Conservation (phyloP, 2,329 filamentous ascomycete species). For the Pyrenophora graminea region DNA sequence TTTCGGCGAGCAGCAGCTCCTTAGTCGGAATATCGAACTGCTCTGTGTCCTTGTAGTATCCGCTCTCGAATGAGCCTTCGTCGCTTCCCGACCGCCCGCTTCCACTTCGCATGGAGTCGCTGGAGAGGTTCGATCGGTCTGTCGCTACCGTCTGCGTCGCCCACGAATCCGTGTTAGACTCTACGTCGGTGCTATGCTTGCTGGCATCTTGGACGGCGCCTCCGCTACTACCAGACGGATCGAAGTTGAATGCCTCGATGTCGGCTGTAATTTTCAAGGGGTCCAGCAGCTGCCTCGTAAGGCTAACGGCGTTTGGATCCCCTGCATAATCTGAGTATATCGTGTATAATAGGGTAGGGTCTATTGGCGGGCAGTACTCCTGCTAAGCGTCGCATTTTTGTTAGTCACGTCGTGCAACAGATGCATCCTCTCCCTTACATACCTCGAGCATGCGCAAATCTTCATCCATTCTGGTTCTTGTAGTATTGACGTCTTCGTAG, state of each 20-base stretch:
- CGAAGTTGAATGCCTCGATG: slow-evolving; percentile 75
- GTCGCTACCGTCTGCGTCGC: slow-evolving; percentile 53
- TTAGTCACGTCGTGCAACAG: slow-evolving; percentile 19
- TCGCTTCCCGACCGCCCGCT: slow-evolving; percentile 25
- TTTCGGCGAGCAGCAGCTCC: slow-evolving; percentile 63
- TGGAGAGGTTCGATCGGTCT: slow-evolving; percentile 56
- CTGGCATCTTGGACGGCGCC: slow-evolving; percentile 22
- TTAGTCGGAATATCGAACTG: slow-evolving; percentile 64
- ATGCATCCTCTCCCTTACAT: slow-evolving; percentile 7
- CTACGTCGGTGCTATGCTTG: slow-evolving; percentile 30
- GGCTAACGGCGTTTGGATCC: slow-evolving; percentile 53
- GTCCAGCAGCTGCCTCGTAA: slow-evolving; percentile 65
- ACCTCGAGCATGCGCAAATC: slow-evolving; percentile 41
- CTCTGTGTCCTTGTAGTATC: slow-evolving; percentile 45
- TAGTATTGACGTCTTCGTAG: slow-evolving; percentile 29
- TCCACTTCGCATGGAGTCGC: slow-evolving; percentile 47
- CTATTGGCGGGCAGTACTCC: slow-evolving; percentile 74
- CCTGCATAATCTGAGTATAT: slow-evolving; percentile 77
- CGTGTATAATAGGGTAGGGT: slow-evolving; percentile 75
- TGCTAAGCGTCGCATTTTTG: slow-evolving; percentile 53
- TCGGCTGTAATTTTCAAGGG: slow-evolving; percentile 66
- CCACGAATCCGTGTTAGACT: slow-evolving; percentile 46
- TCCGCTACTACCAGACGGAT: slow-evolving; percentile 72
- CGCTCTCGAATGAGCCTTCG: slow-evolving; percentile 28
- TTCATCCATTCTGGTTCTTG: slow-evolving; percentile 43